These are phyloP conservation scores for Baorangia bicolor DNA, from an alignment of 768 basidiomycete species.

Conservation along the genomic window DNA sequence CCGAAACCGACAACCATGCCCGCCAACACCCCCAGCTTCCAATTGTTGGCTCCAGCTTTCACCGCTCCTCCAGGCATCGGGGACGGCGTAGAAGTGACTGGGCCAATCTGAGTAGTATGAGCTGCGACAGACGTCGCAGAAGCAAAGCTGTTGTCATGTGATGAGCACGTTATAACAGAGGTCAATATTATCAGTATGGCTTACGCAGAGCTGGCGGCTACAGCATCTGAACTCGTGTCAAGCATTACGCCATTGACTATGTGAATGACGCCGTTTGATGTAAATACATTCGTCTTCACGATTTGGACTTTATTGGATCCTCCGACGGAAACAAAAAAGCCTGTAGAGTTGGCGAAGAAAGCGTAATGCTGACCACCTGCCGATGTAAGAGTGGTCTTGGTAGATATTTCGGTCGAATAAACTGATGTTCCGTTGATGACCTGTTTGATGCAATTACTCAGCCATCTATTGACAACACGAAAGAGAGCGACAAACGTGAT, in stretches of 20 bases:
- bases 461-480: neutral
- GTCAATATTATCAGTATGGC: conserved; percentile 18
- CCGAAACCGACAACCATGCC: conserved; percentile 3
- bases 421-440: conserved; percentile 66
- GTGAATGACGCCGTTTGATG: conserved; percentile 70
- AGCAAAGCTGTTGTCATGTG: conserved; percentile 24
- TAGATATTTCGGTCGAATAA: conserved; percentile 54
- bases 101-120: conserved; percentile 39
- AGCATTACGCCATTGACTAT: conserved; percentile 55
- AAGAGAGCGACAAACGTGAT: conserved; percentile 49
- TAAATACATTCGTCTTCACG: conserved; percentile 56
- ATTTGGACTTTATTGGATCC: conserved; percentile 51
- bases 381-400: conserved; percentile 42
- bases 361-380: conserved; percentile 55
- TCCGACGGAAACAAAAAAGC: conserved; percentile 50
- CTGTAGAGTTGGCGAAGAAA: conserved; percentile 55
- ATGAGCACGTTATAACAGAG: neutral
- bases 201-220: conserved; percentile 54
- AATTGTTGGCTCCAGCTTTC: neutral
- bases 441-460: conserved; percentile 27
- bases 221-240: conserved; percentile 40
- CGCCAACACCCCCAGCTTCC: conserved; percentile 4
- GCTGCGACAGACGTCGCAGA: conserved; percentile 52
- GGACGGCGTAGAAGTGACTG: conserved; percentile 33
- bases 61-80: neutral